Evolutionary conservation across 2,329 filamentous ascomycete species (phyloP), one percentile per base, ranked within the genome.

Genomic region (Phialophora expanda): DNA sequence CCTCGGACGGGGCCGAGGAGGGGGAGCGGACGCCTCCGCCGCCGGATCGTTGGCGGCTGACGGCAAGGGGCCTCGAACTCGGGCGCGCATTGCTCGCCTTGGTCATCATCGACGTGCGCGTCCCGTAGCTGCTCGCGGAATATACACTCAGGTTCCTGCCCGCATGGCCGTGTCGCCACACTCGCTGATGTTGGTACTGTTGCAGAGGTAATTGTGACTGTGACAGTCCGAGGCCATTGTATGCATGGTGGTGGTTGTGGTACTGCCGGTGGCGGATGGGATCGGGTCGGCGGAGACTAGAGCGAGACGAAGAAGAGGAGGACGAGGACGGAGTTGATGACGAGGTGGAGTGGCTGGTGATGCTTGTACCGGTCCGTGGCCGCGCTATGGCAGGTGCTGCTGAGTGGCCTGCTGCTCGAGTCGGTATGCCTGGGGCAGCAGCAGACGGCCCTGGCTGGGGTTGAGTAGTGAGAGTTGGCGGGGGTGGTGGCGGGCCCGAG

Each of bases 81-180:
- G 11, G 7, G 28, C 30, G 17, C 34, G 20, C 55, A 24, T 6
- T 20, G 20, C 59, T 62, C 22, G 30, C 34, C 38, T 28, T 57
- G 28, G 53, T 41, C 58, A 61, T n/a, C 17, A 51, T 30, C 30
- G 56, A 59, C 6, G 48, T 41, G 41, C 53, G 17, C 4, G 34
- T 62, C 34, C 62, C 66, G 30, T 65, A 67, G 38, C 61, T 65
- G 50, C 66, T 62, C 4, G 62, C 58, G 12, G 66, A 67, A 50
- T 67, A 67, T 4, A 62, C 38, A 41, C 62, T 67, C 14, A 54
- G 24, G 17, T 46, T 65, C 9, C 9, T 59, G 30, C 28, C 38
- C 9, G 34, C 28, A 26, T 50, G 32, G 17, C 24, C 50, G 12
- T 30, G 55, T 20, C 44, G 38, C 50, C 58, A 61, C 28, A 57